Percentiles rank a stretch among this genome's conserved stretches.
Evolutionary conservation across 2,329 filamentous ascomycete species (phyloP).

Genomic region (Monilinia aucupariae): DNA sequence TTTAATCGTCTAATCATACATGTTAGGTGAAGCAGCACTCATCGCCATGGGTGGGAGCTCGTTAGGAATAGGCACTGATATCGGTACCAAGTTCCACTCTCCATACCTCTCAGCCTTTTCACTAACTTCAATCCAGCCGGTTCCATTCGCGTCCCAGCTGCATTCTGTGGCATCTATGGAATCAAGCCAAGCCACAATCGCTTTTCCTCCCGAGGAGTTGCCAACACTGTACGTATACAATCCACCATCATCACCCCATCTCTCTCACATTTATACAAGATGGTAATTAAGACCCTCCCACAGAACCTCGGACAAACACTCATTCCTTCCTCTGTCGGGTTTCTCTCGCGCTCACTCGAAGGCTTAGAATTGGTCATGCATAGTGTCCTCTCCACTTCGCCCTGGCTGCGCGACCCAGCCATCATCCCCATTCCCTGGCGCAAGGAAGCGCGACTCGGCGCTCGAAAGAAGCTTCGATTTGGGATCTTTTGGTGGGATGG

Average conservation of each 20-base stretch:
- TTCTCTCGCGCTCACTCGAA: conserved; percentile 49
- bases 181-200: conserved; percentile 35
- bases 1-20: not conserved
- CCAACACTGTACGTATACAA: conserved; percentile 44
- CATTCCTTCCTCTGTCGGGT: conserved; percentile 55
- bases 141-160: conserved; percentile 33
- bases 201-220: conserved; percentile 46
- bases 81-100: conserved; percentile 18
- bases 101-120: not conserved
- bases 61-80: conserved; percentile 29
- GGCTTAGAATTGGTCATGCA: conserved; percentile 50
- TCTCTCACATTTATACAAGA: too few species aligned
- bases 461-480: conserved; percentile 41
- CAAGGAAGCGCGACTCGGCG: conserved; percentile 36
- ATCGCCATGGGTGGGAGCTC: conserved; percentile 24
- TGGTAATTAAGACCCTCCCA: not conserved
- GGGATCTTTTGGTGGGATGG: conserved; percentile 50
- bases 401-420: conserved; percentile 60
- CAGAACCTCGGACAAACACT: conserved; percentile 48
- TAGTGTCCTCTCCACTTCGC: conserved; percentile 49
- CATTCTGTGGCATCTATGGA: conserved; percentile 35
- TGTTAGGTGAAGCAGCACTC: conserved; percentile 27
- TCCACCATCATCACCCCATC: not conserved
- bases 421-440: conserved; percentile 60
- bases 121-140: conserved; percentile 15